These are phyloP conservation scores for Cladorrhinum sp. DNA, from an alignment of 2,329 filamentous ascomycete genomes.

Conservation along the genomic window DNA sequence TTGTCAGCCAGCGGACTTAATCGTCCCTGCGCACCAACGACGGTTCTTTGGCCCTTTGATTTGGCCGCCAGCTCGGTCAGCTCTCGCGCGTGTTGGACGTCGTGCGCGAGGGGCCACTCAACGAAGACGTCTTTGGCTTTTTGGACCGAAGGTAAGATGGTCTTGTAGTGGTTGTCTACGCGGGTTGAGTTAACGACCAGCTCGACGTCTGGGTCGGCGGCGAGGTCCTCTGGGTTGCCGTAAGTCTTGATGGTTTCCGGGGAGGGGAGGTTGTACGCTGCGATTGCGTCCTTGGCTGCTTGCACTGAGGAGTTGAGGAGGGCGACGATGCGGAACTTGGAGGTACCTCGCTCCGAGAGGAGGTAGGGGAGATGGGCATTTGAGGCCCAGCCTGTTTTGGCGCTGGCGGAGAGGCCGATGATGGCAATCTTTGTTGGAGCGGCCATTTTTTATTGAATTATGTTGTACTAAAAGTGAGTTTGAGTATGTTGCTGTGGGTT, in stretches of 20 bases:
- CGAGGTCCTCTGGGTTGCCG: constrained; percentile 47
- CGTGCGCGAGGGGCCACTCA: constrained; percentile 57
- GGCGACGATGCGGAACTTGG: constrained; percentile 48
- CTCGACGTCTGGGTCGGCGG: constrained; percentile 48
- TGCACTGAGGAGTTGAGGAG: constrained; percentile 49
- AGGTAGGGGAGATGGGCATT: constrained; percentile 60
- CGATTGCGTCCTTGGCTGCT: constrained; percentile 43
- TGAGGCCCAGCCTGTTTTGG: constrained; percentile 53
- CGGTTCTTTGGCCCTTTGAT: constrained; percentile 34
- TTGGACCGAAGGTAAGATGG: constrained; percentile 44
- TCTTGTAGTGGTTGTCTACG: constrained; percentile 51
- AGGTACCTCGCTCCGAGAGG: constrained; percentile 41
- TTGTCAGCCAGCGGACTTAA: constrained; percentile 43
- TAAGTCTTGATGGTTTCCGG: constrained; percentile 45
- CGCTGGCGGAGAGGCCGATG: constrained; percentile 55
- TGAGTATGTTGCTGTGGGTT: too few relatives aligned
- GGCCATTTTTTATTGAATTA: too few relatives aligned
- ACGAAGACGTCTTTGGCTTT: constrained; percentile 54
- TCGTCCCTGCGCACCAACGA: constrained; percentile 53
- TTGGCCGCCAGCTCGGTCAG: constrained; percentile 38
- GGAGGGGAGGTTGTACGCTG: constrained; percentile 39
- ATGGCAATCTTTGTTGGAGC: constrained; percentile 52
- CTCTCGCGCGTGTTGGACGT: constrained; percentile 39
- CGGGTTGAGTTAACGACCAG: constrained; percentile 54
- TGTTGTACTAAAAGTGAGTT: too few relatives aligned